Percentiles rank a stretch among this genome's conserved stretches.
Conservation (phyloP, 108 stramenopile genomes). For the Skeletonema potamos region DNA sequence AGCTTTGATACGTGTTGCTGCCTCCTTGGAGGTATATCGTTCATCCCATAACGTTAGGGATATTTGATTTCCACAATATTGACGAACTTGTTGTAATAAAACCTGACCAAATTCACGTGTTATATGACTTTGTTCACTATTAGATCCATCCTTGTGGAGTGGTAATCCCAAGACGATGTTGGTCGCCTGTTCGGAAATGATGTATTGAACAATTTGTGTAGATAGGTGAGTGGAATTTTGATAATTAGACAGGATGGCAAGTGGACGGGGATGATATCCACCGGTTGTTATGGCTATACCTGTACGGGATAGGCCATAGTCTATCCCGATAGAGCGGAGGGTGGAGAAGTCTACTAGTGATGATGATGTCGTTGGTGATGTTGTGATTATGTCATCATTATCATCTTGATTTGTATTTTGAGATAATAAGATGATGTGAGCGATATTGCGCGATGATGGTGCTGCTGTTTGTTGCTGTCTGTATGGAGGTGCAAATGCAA, state of each 20-base stretch:
- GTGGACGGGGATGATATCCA: constrained; percentile 69
- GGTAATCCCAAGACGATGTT: constrained; percentile 80
- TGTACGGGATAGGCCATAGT: constrained; percentile 79
- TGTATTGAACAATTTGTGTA: constrained; percentile 45
- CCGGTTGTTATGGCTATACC: constrained; percentile 70
- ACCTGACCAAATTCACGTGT: constrained; percentile 68
- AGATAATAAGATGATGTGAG: not conserved
- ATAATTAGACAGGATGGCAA: constrained; percentile 54
- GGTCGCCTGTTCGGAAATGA: constrained; percentile 49
- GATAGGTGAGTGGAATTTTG: constrained; percentile 33
- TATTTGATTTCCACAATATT: constrained; percentile 24
- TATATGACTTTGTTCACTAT: constrained; percentile 66
- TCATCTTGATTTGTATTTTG: not conserved
- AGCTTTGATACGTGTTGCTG: constrained; percentile 53
- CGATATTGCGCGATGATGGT: too few relatives aligned
- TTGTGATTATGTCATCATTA: not conserved
- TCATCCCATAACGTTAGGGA: constrained; percentile 78
- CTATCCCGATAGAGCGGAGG: constrained; percentile 68
- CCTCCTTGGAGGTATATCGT: constrained; percentile 82
- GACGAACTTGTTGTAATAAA: constrained; percentile 11
- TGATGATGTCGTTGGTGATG: not conserved
- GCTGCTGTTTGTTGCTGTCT: not conserved
- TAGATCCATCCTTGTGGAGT: constrained; percentile 77
- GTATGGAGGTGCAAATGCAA: not conserved
- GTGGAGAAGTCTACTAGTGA: constrained; percentile 4